Percentiles rank a stretch among this genome's conserved stretches.
Conservation (phyloP, 371 early-diverging fungal species). For the Encephalitozoon intestinalis region DNA sequence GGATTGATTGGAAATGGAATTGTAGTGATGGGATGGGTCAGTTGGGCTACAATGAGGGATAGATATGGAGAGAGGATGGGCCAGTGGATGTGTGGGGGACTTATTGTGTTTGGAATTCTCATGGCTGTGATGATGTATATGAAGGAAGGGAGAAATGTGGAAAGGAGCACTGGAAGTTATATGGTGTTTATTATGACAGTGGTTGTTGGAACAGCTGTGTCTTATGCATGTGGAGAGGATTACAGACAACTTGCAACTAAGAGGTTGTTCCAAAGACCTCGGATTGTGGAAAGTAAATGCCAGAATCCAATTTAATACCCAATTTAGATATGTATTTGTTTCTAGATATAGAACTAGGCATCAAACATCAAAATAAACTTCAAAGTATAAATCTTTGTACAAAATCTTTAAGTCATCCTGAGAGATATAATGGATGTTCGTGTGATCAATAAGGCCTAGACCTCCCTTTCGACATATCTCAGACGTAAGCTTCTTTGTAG, state of each 20-base stretch:
- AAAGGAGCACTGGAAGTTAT: not conserved
- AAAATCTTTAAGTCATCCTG: conserved; percentile 9
- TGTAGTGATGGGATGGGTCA: no score
- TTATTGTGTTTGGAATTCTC: not conserved
- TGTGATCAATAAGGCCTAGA: not conserved
- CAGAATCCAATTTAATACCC: no score
- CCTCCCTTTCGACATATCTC: conserved; percentile 21
- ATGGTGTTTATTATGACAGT: not conserved
- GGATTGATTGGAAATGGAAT: no score
- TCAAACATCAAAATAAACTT: not conserved
- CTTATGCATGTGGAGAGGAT: no score
- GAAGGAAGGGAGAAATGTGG: not conserved
- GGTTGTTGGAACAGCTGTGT: no score
- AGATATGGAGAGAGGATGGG: not conserved
- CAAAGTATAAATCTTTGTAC: conserved; percentile 21
- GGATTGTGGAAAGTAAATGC: no score
- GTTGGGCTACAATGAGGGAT: no score
- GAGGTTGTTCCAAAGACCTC: no score
- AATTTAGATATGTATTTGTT: no score
- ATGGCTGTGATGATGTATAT: no score
- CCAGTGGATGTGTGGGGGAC: not conserved
- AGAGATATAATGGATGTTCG: conserved; percentile 23
- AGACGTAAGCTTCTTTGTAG: not conserved
- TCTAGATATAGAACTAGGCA: not conserved
- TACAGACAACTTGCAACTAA: no score